Conservation (phyloP, 495 filamentous ascomycete genomes). For the Aspergillus saccharolyticus region DNA sequence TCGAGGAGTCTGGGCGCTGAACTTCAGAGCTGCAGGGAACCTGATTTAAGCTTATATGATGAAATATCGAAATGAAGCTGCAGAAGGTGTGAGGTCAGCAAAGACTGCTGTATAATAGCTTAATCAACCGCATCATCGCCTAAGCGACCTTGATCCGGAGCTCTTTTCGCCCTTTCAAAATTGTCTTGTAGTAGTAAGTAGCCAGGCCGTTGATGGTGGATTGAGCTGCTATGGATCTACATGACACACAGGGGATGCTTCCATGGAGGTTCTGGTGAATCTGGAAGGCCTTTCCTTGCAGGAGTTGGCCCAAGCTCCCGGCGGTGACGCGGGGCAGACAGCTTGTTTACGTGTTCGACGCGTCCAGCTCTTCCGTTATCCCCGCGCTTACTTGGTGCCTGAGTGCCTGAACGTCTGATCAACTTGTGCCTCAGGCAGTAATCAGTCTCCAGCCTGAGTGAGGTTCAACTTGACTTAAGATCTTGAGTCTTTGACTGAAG, state of each 20-base stretch:
- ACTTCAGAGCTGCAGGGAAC: slow-evolving; percentile 12
- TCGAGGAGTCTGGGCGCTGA: slow-evolving; percentile 23
- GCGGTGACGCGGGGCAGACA: slow-evolving; percentile 12
- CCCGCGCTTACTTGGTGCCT: slow-evolving; percentile 20
- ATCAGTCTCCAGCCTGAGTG: too few relatives aligned
- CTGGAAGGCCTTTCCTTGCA: slow-evolving; percentile 3
- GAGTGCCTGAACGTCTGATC: slow-evolving; percentile 1
- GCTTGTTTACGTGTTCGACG: slow-evolving; percentile 28
- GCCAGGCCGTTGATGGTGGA: background rate
- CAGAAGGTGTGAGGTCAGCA: slow-evolving; percentile 13
- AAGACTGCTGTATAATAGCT: slow-evolving; percentile 25
- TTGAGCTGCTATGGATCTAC: background rate
- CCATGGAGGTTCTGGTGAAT: background rate
- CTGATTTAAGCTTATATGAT: slow-evolving; percentile 20
- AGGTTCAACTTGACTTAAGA: too few relatives aligned
- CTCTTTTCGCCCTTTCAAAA: background rate
- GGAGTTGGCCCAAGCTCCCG: slow-evolving; percentile 11
- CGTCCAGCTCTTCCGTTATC: slow-evolving; percentile 26
- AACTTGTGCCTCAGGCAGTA: background rate
- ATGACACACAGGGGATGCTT: background rate
- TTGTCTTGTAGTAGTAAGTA: too few relatives aligned
- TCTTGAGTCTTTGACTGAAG: too few relatives aligned
- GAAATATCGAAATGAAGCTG: slow-evolving; percentile 22
- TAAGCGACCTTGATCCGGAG: slow-evolving; percentile 1
- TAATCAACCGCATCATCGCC: slow-evolving; percentile 20